These are phyloP conservation scores for Penicillium glabrum DNA, from an alignment of 2,329 filamentous ascomycete genomes.

Conservation along the genomic window DNA sequence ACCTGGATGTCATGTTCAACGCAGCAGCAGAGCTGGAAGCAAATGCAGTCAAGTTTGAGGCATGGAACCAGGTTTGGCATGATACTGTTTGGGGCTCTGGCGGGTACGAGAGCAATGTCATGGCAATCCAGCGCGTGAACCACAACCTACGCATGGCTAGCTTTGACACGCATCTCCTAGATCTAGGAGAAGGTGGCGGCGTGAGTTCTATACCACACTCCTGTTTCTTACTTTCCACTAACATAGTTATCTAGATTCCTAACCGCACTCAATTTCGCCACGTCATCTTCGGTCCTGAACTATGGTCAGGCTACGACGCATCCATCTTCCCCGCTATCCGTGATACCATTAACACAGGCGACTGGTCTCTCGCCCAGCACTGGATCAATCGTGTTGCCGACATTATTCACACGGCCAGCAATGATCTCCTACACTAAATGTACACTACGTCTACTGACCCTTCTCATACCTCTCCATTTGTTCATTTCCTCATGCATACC, in stretches of 20 bases:
- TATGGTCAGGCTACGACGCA: slow-evolving; percentile 69
- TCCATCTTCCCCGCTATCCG: slow-evolving; percentile 80
- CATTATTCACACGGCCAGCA: slow-evolving; percentile 64
- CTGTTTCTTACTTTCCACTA: slow-evolving; percentile 2
- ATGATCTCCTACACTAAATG: slow-evolving; percentile 42
- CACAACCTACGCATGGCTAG: slow-evolving; percentile 77
- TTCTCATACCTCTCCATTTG: neutral
- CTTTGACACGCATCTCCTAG: slow-evolving; percentile 82
- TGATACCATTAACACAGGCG: slow-evolving; percentile 70
- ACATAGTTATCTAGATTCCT: slow-evolving; percentile 59
- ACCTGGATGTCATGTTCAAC: slow-evolving; percentile 60
- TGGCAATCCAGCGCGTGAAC: slow-evolving; percentile 66
- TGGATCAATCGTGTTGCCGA: slow-evolving; percentile 71
- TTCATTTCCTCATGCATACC: slow-evolving; percentile 2
- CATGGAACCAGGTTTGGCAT: slow-evolving; percentile 79
- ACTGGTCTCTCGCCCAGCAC: slow-evolving; percentile 68
- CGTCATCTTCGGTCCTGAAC: slow-evolving; percentile 79
- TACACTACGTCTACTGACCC: slow-evolving; percentile 7
- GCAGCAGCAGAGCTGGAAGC: slow-evolving; percentile 62
- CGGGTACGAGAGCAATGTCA: slow-evolving; percentile 71
- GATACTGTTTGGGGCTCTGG: slow-evolving; percentile 66
- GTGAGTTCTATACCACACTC: slow-evolving; percentile 56
- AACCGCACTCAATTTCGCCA: slow-evolving; percentile 94
- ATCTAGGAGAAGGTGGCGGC: slow-evolving; percentile 69
- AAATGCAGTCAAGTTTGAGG: slow-evolving; percentile 65